These are phyloP conservation scores for Orbilia ellipsospora DNA, from an alignment of 2,329 filamentous ascomycete species.

Conservation along the genomic window DNA sequence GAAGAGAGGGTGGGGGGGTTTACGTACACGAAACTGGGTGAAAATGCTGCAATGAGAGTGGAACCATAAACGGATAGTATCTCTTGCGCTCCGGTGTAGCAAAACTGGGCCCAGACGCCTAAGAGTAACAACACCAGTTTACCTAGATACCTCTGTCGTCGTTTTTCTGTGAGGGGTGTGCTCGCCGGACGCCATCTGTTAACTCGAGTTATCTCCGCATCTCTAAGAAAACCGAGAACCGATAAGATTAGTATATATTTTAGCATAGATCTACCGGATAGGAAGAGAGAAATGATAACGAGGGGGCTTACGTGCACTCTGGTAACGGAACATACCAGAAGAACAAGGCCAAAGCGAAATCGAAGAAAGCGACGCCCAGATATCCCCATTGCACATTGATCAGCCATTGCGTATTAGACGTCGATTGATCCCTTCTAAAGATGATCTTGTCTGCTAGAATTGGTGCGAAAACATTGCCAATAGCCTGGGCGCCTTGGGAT, in stretches of 20 bases:
- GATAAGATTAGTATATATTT: slow-evolving; percentile 8
- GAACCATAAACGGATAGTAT: slow-evolving; percentile 41
- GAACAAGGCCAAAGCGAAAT: slow-evolving; percentile 74
- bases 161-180: slow-evolving; percentile 23
- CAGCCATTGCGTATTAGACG: slow-evolving; percentile 70
- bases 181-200: slow-evolving; percentile 40
- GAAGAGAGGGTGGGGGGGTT: slow-evolving; percentile 32
- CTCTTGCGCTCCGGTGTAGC: slow-evolving; percentile 80
- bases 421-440: slow-evolving; percentile 65
- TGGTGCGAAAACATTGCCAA: slow-evolving; percentile 78
- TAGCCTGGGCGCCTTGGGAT: slow-evolving; percentile 80
- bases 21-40: slow-evolving; percentile 62
- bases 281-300: slow-evolving; percentile 67
- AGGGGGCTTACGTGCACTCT: slow-evolving; percentile 69
- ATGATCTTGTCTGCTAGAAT: slow-evolving; percentile 79
- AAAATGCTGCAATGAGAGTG: slow-evolving; percentile 71
- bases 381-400: slow-evolving; percentile 82
- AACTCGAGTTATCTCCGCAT: slow-evolving; percentile 40
- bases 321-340: slow-evolving; percentile 73
- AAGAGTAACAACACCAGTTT: slow-evolving; percentile 82
- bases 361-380: slow-evolving; percentile 79
- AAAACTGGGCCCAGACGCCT: slow-evolving; percentile 80
- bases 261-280: slow-evolving; percentile 59
- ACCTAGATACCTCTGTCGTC: slow-evolving; percentile 62
- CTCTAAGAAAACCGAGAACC: slow-evolving; percentile 11